Conservation (phyloP, 2,329 filamentous ascomycete genomes). For the Aspergillus pseudoglaucus region DNA sequence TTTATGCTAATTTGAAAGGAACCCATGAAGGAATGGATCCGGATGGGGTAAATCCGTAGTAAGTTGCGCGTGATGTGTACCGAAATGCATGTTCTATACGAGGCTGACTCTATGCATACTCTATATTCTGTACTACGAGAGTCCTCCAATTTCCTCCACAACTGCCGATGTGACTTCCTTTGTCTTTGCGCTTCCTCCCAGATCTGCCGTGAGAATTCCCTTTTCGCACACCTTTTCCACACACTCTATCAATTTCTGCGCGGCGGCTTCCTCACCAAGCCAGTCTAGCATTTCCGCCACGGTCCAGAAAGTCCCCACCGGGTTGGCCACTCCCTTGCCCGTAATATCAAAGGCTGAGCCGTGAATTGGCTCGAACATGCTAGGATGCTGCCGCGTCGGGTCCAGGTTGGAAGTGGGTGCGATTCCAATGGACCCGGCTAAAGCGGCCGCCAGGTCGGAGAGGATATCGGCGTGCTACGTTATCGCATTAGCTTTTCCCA, state of each 20-base stretch:
- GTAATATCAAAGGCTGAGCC: constrained; percentile 60
- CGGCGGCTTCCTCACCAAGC: constrained; percentile 54
- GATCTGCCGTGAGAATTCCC: constrained; percentile 52
- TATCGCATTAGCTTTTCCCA: constrained; percentile 16
- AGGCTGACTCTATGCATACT: too few relatives aligned
- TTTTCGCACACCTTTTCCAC: constrained; percentile 56
- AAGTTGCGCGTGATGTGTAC: too few relatives aligned
- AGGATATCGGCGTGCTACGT: constrained; percentile 55
- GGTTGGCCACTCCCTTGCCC: constrained; percentile 55
- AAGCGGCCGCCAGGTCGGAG: constrained; percentile 62
- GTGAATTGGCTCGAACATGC: constrained; percentile 59
- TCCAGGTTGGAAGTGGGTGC: constrained; percentile 65
- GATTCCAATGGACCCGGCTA: constrained; percentile 66
- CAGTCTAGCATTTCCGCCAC: constrained; percentile 62
- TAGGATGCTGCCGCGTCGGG: constrained; percentile 54
- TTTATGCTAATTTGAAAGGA: too few relatives aligned
- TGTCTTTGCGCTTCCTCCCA: constrained; percentile 53
- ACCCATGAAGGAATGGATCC: too few relatives aligned
- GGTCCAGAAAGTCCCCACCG: constrained; percentile 63
- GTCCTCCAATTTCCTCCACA: constrained; percentile 45
- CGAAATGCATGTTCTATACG: too few relatives aligned
- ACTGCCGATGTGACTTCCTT: constrained; percentile 55
- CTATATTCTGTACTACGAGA: constrained; percentile 9
- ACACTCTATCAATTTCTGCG: constrained; percentile 51
- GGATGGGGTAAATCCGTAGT: too few relatives aligned